These are phyloP conservation scores for thale cress (Arabidopsis thaliana) DNA, from an alignment of 345 rosid genomes.

Conservation along the genomic window TAIR10.1 NC_003074.8:22414501-22415000, in stretches of 20 bases:
- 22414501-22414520: not conserved
- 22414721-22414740: conserved; percentile 15
- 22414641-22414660: not conserved
- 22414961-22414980: conserved; percentile 21
- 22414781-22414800: conserved; percentile 4
- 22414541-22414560: not conserved
- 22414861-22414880: not conserved
- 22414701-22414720: not conserved
- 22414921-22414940: conserved; percentile 24
- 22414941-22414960: conserved; percentile 26
- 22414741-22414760: conserved; percentile 24
- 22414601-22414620: not conserved
- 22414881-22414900: not conserved
- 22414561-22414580: not conserved
- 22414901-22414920: not conserved
- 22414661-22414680: not conserved
- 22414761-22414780: not conserved
- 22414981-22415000: conserved; percentile 30
- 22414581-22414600: not conserved
- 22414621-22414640: not conserved
- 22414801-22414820: not conserved
- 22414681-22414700: not conserved
- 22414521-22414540: too few species aligned
- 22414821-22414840: not conserved
- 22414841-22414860: not conserved